phyloP scores from a whole-genome alignment of 2,329 filamentous ascomycete genomes.

The Penicillium crustosum region DNA sequence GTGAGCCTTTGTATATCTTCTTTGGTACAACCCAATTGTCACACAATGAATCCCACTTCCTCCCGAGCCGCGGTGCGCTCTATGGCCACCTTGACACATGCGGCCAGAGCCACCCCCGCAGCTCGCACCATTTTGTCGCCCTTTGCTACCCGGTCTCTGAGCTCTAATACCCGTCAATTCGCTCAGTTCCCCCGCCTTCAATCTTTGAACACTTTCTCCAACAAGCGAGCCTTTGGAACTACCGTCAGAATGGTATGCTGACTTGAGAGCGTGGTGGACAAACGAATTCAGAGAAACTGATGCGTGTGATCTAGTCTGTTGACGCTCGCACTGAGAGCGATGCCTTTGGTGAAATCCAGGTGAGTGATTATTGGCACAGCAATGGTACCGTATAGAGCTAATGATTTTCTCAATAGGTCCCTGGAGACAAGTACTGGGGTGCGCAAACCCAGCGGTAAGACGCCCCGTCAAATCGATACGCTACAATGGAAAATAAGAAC shows the following conservation, averaged over 20 bases:
- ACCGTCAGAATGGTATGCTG: slow-evolving; percentile 40
- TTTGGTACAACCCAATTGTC: slow-evolving; percentile 25
- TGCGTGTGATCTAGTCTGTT: slow-evolving; percentile 31
- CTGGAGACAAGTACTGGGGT: slow-evolving; percentile 95
- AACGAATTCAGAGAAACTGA: slow-evolving; percentile 4
- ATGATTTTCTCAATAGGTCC: slow-evolving; percentile 53
- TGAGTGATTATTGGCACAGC: slow-evolving; percentile 25
- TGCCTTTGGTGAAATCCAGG: slow-evolving; percentile 93
- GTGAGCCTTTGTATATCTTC: slow-evolving; percentile 2
- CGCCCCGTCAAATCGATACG: slow-evolving; percentile 3
- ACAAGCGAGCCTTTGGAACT: slow-evolving; percentile 39
- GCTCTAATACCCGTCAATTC: slow-evolving; percentile 32
- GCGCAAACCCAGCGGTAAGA: slow-evolving; percentile 83
- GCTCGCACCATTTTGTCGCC: slow-evolving; percentile 31
- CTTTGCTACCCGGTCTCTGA: slow-evolving; percentile 30
- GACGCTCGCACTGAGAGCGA: slow-evolving; percentile 83
- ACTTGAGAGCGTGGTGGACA: background rate
- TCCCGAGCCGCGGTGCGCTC: slow-evolving; percentile 42
- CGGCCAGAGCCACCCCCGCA: slow-evolving; percentile 37
- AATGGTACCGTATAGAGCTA: slow-evolving; percentile 12
- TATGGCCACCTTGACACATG: slow-evolving; percentile 39
- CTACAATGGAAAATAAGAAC: background rate
- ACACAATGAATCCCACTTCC: slow-evolving; percentile 34
- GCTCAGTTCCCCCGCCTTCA: slow-evolving; percentile 41
- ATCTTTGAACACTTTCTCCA: slow-evolving; percentile 24